These are phyloP conservation scores for Auriscalpium orientale DNA, from an alignment of 768 basidiomycete species.

Conservation along the genomic window DNA sequence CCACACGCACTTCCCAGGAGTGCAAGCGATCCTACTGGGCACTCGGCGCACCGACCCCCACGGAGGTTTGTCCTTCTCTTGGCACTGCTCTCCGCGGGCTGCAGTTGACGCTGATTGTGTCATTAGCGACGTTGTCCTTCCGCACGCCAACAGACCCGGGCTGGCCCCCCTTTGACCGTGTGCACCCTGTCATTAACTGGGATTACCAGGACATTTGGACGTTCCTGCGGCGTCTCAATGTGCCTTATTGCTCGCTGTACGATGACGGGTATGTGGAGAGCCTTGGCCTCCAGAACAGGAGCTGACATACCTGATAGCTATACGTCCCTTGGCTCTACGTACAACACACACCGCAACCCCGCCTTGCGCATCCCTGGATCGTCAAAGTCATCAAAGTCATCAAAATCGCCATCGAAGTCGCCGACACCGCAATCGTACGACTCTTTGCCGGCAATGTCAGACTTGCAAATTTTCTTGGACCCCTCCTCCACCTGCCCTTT, in stretches of 20 bases:
- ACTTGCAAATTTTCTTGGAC: neutral
- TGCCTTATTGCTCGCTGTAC: slow-evolving; percentile 87
- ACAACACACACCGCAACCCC: slow-evolving; percentile 92
- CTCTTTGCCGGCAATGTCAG: neutral
- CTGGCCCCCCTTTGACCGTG: slow-evolving; percentile 86
- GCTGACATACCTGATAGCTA: slow-evolving; percentile 45
- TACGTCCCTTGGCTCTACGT: slow-evolving; percentile 93
- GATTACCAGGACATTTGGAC: slow-evolving; percentile 83
- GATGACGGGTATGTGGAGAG: slow-evolving; percentile 63
- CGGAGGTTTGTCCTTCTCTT: slow-evolving; percentile 57
- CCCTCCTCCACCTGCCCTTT: neutral
- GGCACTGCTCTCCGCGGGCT: neutral
- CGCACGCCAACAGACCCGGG: slow-evolving; percentile 77
- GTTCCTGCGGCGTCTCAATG: slow-evolving; percentile 64
- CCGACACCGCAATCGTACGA: neutral
- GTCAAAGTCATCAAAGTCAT: slow-evolving; percentile 18
- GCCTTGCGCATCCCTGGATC: slow-evolving; percentile 41
- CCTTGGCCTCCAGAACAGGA: neutral
- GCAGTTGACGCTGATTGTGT: neutral
- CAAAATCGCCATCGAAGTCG: slow-evolving; percentile 16
- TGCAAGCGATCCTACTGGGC: slow-evolving; percentile 82
- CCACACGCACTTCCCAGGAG: slow-evolving; percentile 54
- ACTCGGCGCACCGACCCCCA: slow-evolving; percentile 89
- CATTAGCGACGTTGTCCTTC: slow-evolving; percentile 59
- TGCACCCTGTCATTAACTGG: slow-evolving; percentile 98